Evolutionary conservation across 495 filamentous ascomycete species (phyloP), one percentile per base, ranked within the genome.

Genomic region (Podospora conica): DNA sequence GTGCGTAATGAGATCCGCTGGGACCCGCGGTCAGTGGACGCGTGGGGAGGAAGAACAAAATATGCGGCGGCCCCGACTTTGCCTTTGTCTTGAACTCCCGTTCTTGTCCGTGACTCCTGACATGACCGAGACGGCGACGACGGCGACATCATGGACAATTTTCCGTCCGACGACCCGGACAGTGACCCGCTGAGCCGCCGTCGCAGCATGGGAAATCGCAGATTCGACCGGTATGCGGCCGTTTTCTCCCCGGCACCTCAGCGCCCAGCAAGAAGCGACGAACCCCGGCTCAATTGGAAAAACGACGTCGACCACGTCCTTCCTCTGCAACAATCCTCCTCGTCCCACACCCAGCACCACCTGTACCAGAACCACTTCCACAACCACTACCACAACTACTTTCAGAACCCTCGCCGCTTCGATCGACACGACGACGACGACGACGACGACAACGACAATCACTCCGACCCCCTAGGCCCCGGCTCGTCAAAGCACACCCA

Each of bases 211-310:
- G 67, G 56, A 55, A 66, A 70, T 58, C 71, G 66, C 65, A 64
- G 61, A 57, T 64, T 60, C 29, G 69, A 61, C 65, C 67, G 61
- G 60, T 66, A 60, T 53, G 64, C 73, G 55, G 59, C 70, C 53
- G 57, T 59, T 27, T 56, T 56, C 11, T 66, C 68, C 27, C 63
- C 64, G 66, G 68, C 58, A 68, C 72, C 61, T 24, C 69, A 65
- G 28, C 66, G 60, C 60, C 71, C 70, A 54, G 40, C 40, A 11
- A 48, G 40, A 48, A 71, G 60, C 58, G 61, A 53, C 59, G 67
- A 66, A 69, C 73, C 73, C 66, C 69, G 73, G 75, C 40, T 48
- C 40, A 48, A 48, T 65, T 68, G 71, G 71, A 73, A 75, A 70
- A 73, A 48, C 40, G 18, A 48, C 4, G 15, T 48, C 40, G 40